A percentile compares a stretch with the other conserved stretches of the same genome.
Conservation (phyloP, 805 yeast genomes). For the Babjeviella inositovora region DNA sequence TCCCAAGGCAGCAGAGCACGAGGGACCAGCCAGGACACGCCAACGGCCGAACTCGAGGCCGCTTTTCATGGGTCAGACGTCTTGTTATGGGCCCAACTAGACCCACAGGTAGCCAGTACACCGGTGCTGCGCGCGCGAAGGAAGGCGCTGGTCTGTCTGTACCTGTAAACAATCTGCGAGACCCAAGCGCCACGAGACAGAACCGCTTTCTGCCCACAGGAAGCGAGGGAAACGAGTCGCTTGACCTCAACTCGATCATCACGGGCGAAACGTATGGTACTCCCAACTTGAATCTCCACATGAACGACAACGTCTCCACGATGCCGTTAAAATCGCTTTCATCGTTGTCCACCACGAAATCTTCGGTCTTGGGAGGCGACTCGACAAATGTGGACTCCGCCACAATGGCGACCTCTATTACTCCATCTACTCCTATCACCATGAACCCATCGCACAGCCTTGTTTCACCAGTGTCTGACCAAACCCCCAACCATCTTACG, state of each 20-base stretch:
- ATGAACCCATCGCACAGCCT: constrained; percentile 5
- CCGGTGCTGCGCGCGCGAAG: constrained; percentile 4
- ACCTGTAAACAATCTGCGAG: constrained; percentile 1
- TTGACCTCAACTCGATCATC: constrained; percentile 3
- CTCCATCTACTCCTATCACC: constrained; percentile 26
- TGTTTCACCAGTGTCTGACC: constrained; percentile 1
- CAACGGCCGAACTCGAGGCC: constrained; percentile 12
- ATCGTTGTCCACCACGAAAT: constrained; percentile 18
- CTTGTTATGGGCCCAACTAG: constrained; percentile 18
- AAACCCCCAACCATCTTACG: background rate
- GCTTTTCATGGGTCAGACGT: constrained; percentile 22
- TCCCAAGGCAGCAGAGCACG: too few relatives aligned
- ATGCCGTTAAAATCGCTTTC: constrained; percentile 28
- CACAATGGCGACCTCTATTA: constrained; percentile 30
- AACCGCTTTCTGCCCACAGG: constrained; percentile 1
- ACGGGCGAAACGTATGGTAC: constrained; percentile 2
- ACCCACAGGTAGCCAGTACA: constrained; percentile 1
- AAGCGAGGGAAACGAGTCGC: constrained; percentile 1
- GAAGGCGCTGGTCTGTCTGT: constrained; percentile 1
- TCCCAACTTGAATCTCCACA: constrained; percentile 7
- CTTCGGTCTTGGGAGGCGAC: constrained; percentile 15
- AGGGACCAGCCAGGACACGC: too few relatives aligned
- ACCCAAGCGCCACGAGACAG: constrained; percentile 1
- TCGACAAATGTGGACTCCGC: constrained; percentile 12
- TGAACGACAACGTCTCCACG: constrained; percentile 24